Evolutionary conservation across 768 basidiomycete genomes (phyloP).

Genomic region (Pleurotus ostreatus): DNA sequence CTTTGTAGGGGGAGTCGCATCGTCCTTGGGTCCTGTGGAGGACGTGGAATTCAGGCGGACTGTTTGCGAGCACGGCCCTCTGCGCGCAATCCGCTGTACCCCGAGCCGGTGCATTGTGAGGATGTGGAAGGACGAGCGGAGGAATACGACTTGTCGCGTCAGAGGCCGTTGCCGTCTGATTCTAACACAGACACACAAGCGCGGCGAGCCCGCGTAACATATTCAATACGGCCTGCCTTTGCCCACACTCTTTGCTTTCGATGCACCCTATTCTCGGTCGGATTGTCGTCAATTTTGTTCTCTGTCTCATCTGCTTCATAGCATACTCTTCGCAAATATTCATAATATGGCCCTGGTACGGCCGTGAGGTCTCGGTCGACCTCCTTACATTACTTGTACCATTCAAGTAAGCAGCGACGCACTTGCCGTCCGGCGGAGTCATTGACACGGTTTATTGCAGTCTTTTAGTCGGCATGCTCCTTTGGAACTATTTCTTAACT

Average conservation of each 20-base stretch:
- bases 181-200: not conserved
- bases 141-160: too few species aligned
- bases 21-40: not conserved
- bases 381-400: constrained; percentile 75
- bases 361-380: constrained; percentile 65
- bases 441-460: constrained; percentile 31
- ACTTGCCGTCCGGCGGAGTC: too few species aligned
- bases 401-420: constrained; percentile 70
- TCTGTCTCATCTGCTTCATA: constrained; percentile 80
- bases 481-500: constrained; percentile 87
- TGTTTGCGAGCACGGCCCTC: not conserved
- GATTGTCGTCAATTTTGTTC: constrained; percentile 64
- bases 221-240: too few species aligned
- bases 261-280: constrained; percentile 50
- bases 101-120: not conserved
- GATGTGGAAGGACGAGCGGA: too few species aligned
- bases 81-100: constrained; percentile 2
- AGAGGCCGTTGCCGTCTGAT: not conserved
- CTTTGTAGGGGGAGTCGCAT: not conserved
- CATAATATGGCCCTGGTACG: constrained; percentile 92
- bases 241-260: not conserved
- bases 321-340: constrained; percentile 87
- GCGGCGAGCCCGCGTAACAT: too few species aligned
- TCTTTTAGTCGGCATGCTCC: constrained; percentile 66
- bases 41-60: constrained; percentile 1